Percentiles rank a stretch among this genome's conserved stretches.
These are phyloP conservation scores for Ogataea minuta DNA, from an alignment of 805 yeast genomes.

Conservation along the genomic window DNA sequence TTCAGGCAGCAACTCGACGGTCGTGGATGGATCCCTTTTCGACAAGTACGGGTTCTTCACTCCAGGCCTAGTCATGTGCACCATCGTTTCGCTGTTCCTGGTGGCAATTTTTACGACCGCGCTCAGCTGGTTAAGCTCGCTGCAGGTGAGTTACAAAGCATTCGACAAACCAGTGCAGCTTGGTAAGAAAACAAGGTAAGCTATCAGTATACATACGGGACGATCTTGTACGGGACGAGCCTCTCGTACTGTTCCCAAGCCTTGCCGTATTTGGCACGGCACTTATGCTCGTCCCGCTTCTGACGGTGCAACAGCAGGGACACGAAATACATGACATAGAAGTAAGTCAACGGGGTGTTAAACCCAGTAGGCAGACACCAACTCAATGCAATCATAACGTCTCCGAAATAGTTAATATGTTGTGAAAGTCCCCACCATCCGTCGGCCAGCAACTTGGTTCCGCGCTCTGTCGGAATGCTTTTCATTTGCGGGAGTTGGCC, in stretches of 20 bases:
- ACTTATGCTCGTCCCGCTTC: conserved; percentile 86
- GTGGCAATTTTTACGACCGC: conserved; percentile 58
- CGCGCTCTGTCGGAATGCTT: conserved; percentile 69
- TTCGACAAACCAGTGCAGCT: conserved; percentile 67
- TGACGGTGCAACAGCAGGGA: conserved; percentile 84
- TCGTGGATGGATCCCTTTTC: conserved; percentile 45
- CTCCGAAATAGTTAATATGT: conserved; percentile 94
- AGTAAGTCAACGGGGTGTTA: conserved; percentile 79
- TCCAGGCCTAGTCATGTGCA: conserved; percentile 76
- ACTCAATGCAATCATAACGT: conserved; percentile 85
- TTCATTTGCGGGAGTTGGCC: conserved; percentile 70
- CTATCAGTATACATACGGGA: conserved; percentile 76
- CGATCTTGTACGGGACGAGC: conserved; percentile 82
- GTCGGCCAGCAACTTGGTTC: conserved; percentile 76
- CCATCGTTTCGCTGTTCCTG: conserved; percentile 63
- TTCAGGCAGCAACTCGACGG: conserved; percentile 5
- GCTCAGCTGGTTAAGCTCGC: conserved; percentile 64
- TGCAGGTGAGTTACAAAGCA: conserved; percentile 78
- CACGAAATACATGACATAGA: conserved; percentile 81
- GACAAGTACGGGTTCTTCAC: conserved; percentile 69
- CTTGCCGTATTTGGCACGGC: conserved; percentile 79
- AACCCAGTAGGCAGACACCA: conserved; percentile 93
- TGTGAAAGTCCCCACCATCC: conserved; percentile 97
- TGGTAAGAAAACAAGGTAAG: conserved; percentile 44
- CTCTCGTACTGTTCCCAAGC: conserved; percentile 82